A percentile compares a stretch with the other conserved stretches of the same genome.
phyloP scores from a whole-genome alignment of 495 filamentous ascomycete genomes.

The Annulohypoxylon bovei region DNA sequence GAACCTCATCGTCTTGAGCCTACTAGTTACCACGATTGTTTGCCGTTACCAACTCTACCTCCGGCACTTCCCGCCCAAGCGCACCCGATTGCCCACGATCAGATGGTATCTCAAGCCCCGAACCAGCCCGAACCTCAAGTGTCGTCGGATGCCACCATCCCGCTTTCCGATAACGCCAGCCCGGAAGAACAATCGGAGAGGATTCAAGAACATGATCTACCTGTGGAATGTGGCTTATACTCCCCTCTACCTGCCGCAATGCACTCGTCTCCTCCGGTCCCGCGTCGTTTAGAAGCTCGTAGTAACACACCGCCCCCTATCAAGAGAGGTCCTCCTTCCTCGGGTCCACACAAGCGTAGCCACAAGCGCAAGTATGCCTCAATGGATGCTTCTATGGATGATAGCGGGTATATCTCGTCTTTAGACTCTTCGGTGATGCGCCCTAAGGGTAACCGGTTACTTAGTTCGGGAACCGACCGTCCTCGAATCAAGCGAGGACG shows the following conservation, averaged over 20 bases:
- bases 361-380: constrained; percentile 77
- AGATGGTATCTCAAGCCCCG: constrained; percentile 39
- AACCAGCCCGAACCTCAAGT: constrained; percentile 62
- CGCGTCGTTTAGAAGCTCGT: constrained; percentile 67
- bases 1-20: constrained; percentile 50
- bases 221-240: constrained; percentile 67
- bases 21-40: constrained; percentile 43
- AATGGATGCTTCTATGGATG: constrained; percentile 88
- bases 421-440: constrained; percentile 93
- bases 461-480: constrained; percentile 79
- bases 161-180: constrained; percentile 77
- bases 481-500: constrained; percentile 86
- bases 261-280: constrained; percentile 89
- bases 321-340: constrained; percentile 66
- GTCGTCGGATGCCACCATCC: constrained; percentile 95
- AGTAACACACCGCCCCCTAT: constrained; percentile 81
- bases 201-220: constrained; percentile 58
- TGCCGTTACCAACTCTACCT: constrained; percentile 48
- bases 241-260: constrained; percentile 65
- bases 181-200: constrained; percentile 69
- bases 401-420: constrained; percentile 97
- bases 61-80: constrained; percentile 43
- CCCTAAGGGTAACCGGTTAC: constrained; percentile 66
- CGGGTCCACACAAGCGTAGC: constrained; percentile 62
- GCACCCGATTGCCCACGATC: constrained; percentile 19